Evolutionary conservation across 306 rosid genomes (phyloP).

Genomic region (Pyrus bretschneideri): DNA sequence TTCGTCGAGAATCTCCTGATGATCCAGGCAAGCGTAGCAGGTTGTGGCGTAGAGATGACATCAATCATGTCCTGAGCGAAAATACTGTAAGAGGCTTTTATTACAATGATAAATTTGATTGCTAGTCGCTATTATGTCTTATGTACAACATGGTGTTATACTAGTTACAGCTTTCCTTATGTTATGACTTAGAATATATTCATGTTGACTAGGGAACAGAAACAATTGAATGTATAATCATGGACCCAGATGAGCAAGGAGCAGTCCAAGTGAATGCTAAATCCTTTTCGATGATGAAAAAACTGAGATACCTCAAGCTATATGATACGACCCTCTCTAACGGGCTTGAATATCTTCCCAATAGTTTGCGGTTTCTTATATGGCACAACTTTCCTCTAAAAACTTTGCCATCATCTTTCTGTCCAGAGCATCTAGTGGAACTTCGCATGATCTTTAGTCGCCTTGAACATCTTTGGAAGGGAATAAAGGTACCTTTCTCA

Average conservation of each 20-base stretch:
- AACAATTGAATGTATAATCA: not conserved
- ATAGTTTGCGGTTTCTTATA: not conserved
- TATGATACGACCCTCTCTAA: not conserved
- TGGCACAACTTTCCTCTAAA: not conserved
- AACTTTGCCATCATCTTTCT: not conserved
- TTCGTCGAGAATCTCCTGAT: slow-evolving; percentile 4
- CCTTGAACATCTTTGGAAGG: not conserved
- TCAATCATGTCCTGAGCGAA: slow-evolving; percentile 13
- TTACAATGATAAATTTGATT: not conserved
- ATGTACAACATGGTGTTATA: not conserved
- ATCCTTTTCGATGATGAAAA: slow-evolving; percentile 18
- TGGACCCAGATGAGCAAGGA: not conserved
- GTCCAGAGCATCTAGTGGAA: not conserved
- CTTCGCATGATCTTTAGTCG: not conserved
- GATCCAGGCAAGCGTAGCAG: slow-evolving; percentile 2
- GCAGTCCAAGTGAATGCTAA: not conserved
- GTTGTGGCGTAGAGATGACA: slow-evolving; percentile 17
- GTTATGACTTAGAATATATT: no score
- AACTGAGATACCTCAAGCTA: slow-evolving; percentile 10
- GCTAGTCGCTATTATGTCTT: not conserved
- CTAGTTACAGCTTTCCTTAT: not conserved
- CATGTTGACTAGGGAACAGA: not conserved
- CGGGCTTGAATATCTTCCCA: not conserved
- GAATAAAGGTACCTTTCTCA: not conserved
- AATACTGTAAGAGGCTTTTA: not conserved